Conservation (phyloP, 345 rosid genomes). For the Citrus mangshanensis region DNA sequence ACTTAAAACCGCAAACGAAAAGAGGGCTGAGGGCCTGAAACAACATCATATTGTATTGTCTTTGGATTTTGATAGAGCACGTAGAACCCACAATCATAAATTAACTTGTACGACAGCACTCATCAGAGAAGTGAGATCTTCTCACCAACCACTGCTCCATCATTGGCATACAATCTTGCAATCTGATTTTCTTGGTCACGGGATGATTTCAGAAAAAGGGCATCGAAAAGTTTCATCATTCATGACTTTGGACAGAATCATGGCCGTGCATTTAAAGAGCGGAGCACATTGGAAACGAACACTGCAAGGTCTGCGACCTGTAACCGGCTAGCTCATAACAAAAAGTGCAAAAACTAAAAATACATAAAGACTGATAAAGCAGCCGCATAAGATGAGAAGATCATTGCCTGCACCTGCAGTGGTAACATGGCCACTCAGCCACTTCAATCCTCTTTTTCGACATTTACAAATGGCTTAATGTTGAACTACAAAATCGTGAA, state of each 20-base stretch:
- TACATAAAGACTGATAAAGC: background rate
- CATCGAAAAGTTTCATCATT: background rate
- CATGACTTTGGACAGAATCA: background rate
- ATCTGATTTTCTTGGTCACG: background rate
- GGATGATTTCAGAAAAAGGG: background rate
- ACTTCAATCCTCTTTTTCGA: background rate
- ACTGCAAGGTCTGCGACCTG: background rate
- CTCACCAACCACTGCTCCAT: background rate
- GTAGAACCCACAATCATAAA: too few relatives aligned
- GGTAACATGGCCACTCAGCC: background rate
- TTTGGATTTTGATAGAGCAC: too few relatives aligned
- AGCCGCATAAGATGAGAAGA: background rate
- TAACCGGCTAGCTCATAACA: background rate
- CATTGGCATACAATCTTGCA: background rate
- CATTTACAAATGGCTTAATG: background rate
- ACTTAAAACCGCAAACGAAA: background rate
- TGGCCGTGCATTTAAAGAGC: background rate
- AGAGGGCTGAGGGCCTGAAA: too few relatives aligned
- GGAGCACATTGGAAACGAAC: background rate
- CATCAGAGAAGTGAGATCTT: conserved; percentile 2
- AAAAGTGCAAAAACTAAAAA: background rate
- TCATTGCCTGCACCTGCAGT: background rate
- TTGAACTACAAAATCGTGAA: background rate
- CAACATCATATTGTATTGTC: too few relatives aligned
- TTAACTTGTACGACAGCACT: background rate